Conservation (phyloP, 225 moss, liverwort and hornwort genomes). For the Antitrichia curtipendula region DNA sequence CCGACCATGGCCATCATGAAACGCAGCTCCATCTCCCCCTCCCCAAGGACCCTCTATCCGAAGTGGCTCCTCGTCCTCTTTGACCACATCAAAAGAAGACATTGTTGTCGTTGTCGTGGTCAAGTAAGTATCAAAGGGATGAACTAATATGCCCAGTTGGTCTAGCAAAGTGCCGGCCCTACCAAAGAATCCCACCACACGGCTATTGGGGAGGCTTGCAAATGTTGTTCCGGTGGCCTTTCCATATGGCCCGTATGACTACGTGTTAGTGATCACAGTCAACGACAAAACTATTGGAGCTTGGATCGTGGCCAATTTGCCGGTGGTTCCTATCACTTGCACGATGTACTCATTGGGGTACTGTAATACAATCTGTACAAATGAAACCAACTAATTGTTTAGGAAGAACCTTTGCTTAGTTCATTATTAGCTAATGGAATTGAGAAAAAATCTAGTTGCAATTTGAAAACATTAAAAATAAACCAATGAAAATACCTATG, state of each 20-base stretch:
- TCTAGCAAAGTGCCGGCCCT: background rate
- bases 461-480: background rate
- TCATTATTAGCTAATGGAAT: background rate
- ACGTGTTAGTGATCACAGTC: background rate
- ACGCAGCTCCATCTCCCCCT: background rate
- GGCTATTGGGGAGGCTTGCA: background rate
- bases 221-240: background rate
- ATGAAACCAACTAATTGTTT: background rate
- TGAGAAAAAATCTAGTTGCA: rapidly evolving
- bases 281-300: background rate
- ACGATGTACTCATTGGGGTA: background rate
- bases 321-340: background rate
- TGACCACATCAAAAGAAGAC: background rate
- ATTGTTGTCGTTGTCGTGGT: too few relatives aligned
- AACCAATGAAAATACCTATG: too few relatives aligned
- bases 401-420: rapidly evolving
- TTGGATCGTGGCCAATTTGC: background rate
- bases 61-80: background rate
- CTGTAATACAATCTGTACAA: background rate
- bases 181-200: background rate
- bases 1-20: background rate
- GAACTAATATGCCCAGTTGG: background rate
- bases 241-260: background rate
- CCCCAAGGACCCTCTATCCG: background rate
- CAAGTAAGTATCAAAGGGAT: background rate